These are phyloP conservation scores for Cystobasidium sp. DNA, from an alignment of 1,284 basidiomycete genomes.

Conservation along the genomic window DNA sequence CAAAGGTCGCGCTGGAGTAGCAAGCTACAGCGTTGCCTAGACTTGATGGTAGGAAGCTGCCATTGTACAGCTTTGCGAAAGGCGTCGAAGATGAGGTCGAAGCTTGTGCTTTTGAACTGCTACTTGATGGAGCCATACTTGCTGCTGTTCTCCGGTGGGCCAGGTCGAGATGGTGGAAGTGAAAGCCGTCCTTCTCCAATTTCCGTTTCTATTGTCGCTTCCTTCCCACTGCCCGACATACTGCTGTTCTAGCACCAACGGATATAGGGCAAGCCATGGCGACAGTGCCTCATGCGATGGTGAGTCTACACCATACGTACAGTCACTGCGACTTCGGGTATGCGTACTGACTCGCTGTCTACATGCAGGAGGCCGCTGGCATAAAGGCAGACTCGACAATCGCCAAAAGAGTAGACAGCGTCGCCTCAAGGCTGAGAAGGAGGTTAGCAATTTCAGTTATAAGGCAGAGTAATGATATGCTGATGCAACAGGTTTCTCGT, in stretches of 20 bases:
- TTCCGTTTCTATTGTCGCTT: background rate
- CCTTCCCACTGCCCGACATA: background rate
- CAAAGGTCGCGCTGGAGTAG: slow-evolving; percentile 27
- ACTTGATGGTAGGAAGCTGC: slow-evolving; percentile 36
- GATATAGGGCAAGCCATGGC: background rate
- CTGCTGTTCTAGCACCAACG: background rate
- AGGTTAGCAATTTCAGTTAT: slow-evolving; percentile 15
- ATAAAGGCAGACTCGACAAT: slow-evolving; percentile 23
- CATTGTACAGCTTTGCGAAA: slow-evolving; percentile 13
- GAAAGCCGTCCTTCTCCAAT: background rate
- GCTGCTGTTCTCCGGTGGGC: background rate
- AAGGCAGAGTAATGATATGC: background rate
- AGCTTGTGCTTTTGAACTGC: slow-evolving; percentile 5
- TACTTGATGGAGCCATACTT: slow-evolving; percentile 2
- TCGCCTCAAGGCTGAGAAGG: slow-evolving; percentile 39
- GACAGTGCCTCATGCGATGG: slow-evolving; percentile 1
- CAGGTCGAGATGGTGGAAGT: background rate
- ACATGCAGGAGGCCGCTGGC: slow-evolving; percentile 14
- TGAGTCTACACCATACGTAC: background rate
- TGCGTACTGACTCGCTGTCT: slow-evolving; percentile 1
- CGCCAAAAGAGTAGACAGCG: slow-evolving; percentile 40
- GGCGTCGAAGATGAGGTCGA: slow-evolving; percentile 8
- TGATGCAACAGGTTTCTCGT: background rate
- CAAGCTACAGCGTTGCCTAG: slow-evolving; percentile 38
- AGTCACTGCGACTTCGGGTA: background rate